These are phyloP conservation scores for Butyriboletus pseudospeciosus DNA, from an alignment of 1,284 basidiomycete genomes.

Conservation along the genomic window DNA sequence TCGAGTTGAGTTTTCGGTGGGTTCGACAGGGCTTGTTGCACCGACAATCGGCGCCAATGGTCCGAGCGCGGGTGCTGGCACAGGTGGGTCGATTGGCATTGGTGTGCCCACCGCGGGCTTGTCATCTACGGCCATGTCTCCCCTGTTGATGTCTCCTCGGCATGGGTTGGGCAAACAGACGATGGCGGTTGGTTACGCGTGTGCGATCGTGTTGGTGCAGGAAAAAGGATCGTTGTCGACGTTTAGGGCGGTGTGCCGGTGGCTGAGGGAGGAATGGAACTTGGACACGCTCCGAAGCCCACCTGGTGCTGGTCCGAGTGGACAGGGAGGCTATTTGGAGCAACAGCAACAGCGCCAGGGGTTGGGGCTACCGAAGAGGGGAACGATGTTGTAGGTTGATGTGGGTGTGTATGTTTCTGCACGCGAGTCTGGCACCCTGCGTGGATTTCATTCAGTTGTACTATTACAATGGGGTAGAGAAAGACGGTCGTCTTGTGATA, in stretches of 20 bases:
- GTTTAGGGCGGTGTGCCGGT: conserved; percentile 71
- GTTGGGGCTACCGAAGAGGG: conserved; percentile 6
- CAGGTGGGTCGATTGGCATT: neutral
- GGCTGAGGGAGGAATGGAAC: conserved; percentile 64
- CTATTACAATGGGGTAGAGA: neutral
- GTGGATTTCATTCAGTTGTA: neutral
- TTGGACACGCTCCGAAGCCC: conserved; percentile 34
- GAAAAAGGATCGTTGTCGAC: conserved; percentile 86
- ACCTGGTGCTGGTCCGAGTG: conserved; percentile 7
- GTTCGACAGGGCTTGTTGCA: conserved; percentile 28
- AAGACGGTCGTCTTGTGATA: neutral
- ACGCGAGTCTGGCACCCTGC: conserved; percentile 9
- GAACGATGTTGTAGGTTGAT: conserved; percentile 10
- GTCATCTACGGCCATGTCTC: conserved; percentile 13
- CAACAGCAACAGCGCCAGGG: conserved; percentile 17
- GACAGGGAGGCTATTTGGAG: conserved; percentile 19
- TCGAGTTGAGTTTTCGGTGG: conserved; percentile 60
- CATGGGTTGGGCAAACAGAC: conserved; percentile 30
- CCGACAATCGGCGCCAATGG: conserved; percentile 4
- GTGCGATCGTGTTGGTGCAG: conserved; percentile 66
- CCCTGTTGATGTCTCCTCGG: conserved; percentile 18
- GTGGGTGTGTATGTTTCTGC: neutral
- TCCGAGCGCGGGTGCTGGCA: neutral
- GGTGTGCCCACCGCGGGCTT: neutral
- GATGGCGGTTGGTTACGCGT: conserved; percentile 22